A percentile compares a stretch with the other conserved stretches of the same genome.
Evolutionary conservation across 2,329 filamentous ascomycete species (phyloP).

Genomic region (Nemania abortiva): DNA sequence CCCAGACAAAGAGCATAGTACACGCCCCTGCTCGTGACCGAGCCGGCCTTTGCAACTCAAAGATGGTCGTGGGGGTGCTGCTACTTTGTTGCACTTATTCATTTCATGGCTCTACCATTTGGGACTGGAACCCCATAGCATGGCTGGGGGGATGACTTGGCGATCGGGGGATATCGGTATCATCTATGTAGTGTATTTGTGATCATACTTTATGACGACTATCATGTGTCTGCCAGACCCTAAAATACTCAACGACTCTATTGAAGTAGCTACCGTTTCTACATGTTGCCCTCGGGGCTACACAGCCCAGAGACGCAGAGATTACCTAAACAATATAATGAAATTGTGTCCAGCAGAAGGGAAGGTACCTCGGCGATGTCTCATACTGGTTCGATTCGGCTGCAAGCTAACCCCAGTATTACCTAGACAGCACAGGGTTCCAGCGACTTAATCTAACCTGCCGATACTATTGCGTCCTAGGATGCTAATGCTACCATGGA

Average conservation of each 20-base stretch:
- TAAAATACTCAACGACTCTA: constrained; percentile 17
- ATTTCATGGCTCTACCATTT: constrained; percentile 9
- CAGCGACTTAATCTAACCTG: constrained; percentile 15
- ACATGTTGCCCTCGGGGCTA: neutral
- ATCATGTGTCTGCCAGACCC: constrained; percentile 22
- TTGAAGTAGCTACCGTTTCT: neutral
- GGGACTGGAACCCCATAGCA: constrained; percentile 1
- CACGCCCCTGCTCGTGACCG: constrained; percentile 17
- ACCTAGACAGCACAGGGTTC: constrained; percentile 10
- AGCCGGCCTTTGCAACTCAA: constrained; percentile 14
- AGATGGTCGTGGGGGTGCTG: constrained; percentile 29
- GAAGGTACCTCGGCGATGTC: constrained; percentile 5
- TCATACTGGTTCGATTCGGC: constrained; percentile 2
- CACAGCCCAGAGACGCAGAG: neutral
- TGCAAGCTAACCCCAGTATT: constrained; percentile 9
- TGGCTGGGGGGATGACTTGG: constrained; percentile 22
- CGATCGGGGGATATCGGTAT: constrained; percentile 26
- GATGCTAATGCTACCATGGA: constrained; percentile 14
- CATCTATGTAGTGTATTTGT: constrained; percentile 28
- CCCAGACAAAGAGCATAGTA: constrained; percentile 24
- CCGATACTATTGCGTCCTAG: constrained; percentile 17
- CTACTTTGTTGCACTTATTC: constrained; percentile 12
- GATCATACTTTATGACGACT: constrained; percentile 25
- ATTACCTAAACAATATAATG: constrained; percentile 11
- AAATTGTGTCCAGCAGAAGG: neutral